phyloP scores from a whole-genome alignment of 164 flowering plant genomes.

The Annona cherimola region DNA sequence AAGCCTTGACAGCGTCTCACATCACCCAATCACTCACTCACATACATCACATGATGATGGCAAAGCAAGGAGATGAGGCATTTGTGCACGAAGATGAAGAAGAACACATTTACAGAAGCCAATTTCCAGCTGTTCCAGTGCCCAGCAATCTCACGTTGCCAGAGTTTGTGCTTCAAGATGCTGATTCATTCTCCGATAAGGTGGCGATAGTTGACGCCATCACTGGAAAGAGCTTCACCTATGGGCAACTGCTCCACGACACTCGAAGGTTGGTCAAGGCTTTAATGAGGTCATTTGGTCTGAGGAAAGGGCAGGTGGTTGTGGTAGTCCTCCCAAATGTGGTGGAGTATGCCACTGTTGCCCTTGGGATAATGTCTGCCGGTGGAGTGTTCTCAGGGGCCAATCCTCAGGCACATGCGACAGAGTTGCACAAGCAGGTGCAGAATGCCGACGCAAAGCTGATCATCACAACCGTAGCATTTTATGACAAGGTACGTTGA shows the following conservation, averaged over 20 bases:
- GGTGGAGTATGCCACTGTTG: conserved; percentile 71
- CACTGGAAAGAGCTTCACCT: conserved; percentile 58
- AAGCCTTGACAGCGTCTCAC: background rate
- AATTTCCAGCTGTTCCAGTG: conserved; percentile 47
- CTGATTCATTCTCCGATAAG: conserved; percentile 57
- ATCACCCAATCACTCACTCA: background rate
- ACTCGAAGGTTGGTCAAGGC: conserved; percentile 67
- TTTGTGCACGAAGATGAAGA: conserved; percentile 22
- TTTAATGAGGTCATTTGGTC: conserved; percentile 56
- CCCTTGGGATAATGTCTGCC: conserved; percentile 88
- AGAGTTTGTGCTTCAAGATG: conserved; percentile 70
- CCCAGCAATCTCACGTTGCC: conserved; percentile 75
- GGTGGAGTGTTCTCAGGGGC: conserved; percentile 93
- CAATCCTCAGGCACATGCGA: conserved; percentile 62
- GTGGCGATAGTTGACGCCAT: conserved; percentile 81
- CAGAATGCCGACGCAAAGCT: conserved; percentile 67
- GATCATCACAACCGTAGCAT: conserved; percentile 54
- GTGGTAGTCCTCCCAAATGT: conserved; percentile 83
- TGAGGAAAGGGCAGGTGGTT: conserved; percentile 73
- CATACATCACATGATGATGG: background rate
- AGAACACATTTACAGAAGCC: conserved; percentile 65
- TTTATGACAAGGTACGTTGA: conserved; percentile 59
- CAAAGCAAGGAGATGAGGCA: background rate
- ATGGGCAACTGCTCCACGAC: conserved; percentile 55
- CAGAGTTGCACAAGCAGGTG: conserved; percentile 80